phyloP scores from a whole-genome alignment of 768 basidiomycete species.

The Suillus spraguei region DNA sequence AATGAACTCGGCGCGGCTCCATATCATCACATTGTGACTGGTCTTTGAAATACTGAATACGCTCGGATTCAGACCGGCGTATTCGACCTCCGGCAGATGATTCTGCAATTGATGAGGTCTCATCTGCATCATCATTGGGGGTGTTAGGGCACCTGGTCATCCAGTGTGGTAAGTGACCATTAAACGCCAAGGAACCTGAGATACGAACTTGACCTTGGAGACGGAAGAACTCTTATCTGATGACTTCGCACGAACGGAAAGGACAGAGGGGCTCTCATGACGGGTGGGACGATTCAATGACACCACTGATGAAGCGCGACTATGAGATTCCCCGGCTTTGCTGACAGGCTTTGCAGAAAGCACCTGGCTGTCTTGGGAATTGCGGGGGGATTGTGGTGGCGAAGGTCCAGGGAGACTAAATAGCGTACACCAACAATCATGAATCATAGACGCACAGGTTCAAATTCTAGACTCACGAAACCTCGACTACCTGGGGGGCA shows the following conservation, averaged over 20 bases:
- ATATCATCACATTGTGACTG: slow-evolving; percentile 59
- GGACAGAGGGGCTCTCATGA: slow-evolving; percentile 10
- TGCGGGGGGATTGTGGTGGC: slow-evolving; percentile 20
- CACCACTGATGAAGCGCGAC: slow-evolving; percentile 20
- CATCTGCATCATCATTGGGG: slow-evolving; percentile 35
- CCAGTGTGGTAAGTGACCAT: not conserved
- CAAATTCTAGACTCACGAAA: slow-evolving; percentile 28
- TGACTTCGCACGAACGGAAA: slow-evolving; percentile 10
- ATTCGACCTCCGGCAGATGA: slow-evolving; percentile 47
- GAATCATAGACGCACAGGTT: not conserved
- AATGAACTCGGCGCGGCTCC: slow-evolving; percentile 60
- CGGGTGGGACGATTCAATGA: not conserved
- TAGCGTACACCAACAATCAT: not conserved
- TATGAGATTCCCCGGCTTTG: slow-evolving; percentile 18
- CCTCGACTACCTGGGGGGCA: slow-evolving; percentile 34
- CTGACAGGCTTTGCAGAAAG: slow-evolving; percentile 26
- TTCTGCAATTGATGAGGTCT: slow-evolving; percentile 55
- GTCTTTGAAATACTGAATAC: slow-evolving; percentile 64
- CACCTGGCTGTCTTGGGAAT: slow-evolving; percentile 15
- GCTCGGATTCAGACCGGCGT: slow-evolving; percentile 62
- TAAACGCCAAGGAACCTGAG: not conserved
- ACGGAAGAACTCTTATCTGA: not conserved
- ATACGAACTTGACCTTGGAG: slow-evolving; percentile 1
- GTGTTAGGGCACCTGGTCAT: slow-evolving; percentile 9
- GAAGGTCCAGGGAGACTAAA: slow-evolving; percentile 29